Percentiles rank a stretch among this genome's conserved stretches.
Evolutionary conservation across 345 rosid species (phyloP).

Genomic region (Draba incana): DNA sequence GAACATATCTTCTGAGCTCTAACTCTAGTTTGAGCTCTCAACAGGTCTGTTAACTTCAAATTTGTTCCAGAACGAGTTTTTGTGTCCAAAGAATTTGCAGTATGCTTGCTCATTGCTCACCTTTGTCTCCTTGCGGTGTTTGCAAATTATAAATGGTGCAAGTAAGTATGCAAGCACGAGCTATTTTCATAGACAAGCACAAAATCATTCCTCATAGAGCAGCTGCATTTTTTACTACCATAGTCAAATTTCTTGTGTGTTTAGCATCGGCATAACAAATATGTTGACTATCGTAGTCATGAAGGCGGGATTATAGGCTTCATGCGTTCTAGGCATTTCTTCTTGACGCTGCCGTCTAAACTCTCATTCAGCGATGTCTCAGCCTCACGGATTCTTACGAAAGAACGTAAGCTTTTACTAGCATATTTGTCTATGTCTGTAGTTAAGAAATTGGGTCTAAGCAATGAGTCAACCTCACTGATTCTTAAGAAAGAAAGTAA

Average conservation of each 20-base stretch:
- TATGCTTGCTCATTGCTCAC: slow-evolving; percentile 73
- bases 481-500: slow-evolving; percentile 70
- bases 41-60: slow-evolving; percentile 99
- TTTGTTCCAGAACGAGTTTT: slow-evolving; percentile 84
- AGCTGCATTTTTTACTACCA: neutral
- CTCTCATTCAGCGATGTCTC: slow-evolving; percentile 42
- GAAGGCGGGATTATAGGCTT: slow-evolving; percentile 85
- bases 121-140: slow-evolving; percentile 63
- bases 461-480: slow-evolving; percentile 35
- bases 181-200: neutral
- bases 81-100: slow-evolving; percentile 85
- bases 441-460: slow-evolving; percentile 12
- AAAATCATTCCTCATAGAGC: neutral
- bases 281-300: slow-evolving; percentile 53
- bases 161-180: slow-evolving; percentile 54
- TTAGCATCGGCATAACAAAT: slow-evolving; percentile 4
- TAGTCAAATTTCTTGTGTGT: slow-evolving; percentile 2
- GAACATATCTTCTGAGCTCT: slow-evolving; percentile 22
- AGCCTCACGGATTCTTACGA: slow-evolving; percentile 49
- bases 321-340: slow-evolving; percentile 52
- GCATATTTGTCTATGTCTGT: slow-evolving; percentile 8
- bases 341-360: slow-evolving; percentile 43
- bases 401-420: slow-evolving; percentile 61
- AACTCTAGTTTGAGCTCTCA: slow-evolving; percentile 34
- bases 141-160: slow-evolving; percentile 94